Evolutionary conservation across 495 filamentous ascomycete species (phyloP).

Genomic region (Penicillium diatomitis): DNA sequence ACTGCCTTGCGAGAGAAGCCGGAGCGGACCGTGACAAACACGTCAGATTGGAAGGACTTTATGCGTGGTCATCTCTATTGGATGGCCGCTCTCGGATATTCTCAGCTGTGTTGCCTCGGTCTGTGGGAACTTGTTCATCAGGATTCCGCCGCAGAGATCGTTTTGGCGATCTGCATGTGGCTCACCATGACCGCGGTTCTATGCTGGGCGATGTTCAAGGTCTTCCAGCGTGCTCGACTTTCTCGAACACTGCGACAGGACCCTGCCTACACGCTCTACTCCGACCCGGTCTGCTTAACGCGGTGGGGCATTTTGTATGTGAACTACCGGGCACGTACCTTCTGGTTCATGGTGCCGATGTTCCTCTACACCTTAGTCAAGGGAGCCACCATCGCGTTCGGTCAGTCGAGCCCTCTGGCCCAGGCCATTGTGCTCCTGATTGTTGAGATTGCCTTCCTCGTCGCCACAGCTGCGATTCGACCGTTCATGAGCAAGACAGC

Average conservation of each 20-base stretch:
- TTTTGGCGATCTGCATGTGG: conserved; percentile 83
- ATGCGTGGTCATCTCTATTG: conserved; percentile 89
- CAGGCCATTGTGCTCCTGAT: conserved; percentile 80
- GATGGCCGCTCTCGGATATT: conserved; percentile 79
- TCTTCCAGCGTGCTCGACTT: conserved; percentile 75
- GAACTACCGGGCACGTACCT: conserved; percentile 89
- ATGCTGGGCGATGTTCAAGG: conserved; percentile 76
- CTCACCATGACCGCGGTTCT: conserved; percentile 70
- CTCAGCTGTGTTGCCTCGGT: conserved; percentile 83
- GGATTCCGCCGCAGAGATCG: conserved; percentile 80
- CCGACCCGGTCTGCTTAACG: conserved; percentile 82
- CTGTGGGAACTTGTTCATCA: conserved; percentile 83
- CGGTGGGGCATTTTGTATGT: conserved; percentile 98
- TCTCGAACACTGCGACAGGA: conserved; percentile 87
- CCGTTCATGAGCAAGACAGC: conserved; percentile 99
- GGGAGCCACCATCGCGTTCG: conserved; percentile 80
- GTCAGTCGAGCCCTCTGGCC: conserved; percentile 55
- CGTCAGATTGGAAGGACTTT: conserved; percentile 77
- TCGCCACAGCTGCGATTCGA: conserved; percentile 65
- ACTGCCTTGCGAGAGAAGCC: conserved; percentile 71
- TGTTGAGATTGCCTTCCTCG: conserved; percentile 71
- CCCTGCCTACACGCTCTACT: conserved; percentile 93
- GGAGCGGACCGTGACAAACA: conserved; percentile 54
- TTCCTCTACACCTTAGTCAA: conserved; percentile 75
- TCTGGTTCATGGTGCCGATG: conserved; percentile 85